phyloP scores from a whole-genome alignment of 2,329 filamentous ascomycete species.

The Trichophyton benhamiae region DNA sequence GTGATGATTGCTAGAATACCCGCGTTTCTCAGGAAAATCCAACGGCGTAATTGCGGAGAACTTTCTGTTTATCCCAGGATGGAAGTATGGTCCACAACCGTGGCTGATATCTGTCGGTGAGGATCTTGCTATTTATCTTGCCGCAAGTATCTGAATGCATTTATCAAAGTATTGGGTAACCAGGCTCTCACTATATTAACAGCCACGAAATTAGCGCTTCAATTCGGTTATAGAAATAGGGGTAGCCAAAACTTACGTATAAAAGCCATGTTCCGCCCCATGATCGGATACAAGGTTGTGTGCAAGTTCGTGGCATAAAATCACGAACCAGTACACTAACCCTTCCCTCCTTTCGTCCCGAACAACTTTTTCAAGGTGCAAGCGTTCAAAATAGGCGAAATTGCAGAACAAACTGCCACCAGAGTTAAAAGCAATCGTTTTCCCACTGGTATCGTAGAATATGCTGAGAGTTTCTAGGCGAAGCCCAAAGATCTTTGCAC shows the following conservation, averaged over 20 bases:
- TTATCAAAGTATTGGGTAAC: constrained; percentile 64
- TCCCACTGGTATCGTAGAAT: constrained; percentile 67
- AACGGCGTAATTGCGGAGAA: background rate
- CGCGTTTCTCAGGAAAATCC: background rate
- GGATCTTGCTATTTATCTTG: background rate
- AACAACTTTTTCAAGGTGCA: constrained; percentile 50
- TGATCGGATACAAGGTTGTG: constrained; percentile 80
- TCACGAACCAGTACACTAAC: constrained; percentile 82
- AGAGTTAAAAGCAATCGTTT: constrained; percentile 85
- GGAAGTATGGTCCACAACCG: background rate
- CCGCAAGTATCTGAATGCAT: constrained; percentile 47
- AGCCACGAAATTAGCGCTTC: background rate
- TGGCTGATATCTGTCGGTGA: too few species aligned
- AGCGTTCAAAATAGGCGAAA: constrained; percentile 67
- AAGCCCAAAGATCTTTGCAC: constrained; percentile 61
- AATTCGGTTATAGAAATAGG: background rate
- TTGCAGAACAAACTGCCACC: constrained; percentile 89
- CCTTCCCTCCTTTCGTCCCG: constrained; percentile 48
- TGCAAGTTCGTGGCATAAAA: constrained; percentile 88
- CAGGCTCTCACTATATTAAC: constrained; percentile 52
- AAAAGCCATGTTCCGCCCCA: constrained; percentile 68
- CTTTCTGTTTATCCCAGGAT: background rate
- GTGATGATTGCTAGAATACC: background rate
- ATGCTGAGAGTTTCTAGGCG: constrained; percentile 61
- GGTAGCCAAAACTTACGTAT: constrained; percentile 37